Base-by-base conservation (phyloP, 192 early-diverging fungal species). In the Coemansia reversa region DNA sequence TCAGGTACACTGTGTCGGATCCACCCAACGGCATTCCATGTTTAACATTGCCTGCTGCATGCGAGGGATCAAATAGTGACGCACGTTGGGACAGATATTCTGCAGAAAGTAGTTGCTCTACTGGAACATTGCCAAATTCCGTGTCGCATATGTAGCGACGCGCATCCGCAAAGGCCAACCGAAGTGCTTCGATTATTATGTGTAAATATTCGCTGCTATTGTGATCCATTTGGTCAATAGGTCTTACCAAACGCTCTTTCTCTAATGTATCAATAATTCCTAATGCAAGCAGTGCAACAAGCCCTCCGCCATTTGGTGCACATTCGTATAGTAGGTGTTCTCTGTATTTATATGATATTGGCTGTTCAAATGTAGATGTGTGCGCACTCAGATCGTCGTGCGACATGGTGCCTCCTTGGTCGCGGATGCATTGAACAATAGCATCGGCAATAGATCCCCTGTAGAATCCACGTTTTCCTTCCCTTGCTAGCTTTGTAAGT, bases 141-240 rank as follows among this genome's bases (percentile, higher is more conserved):
- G 89, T 90, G 65, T 93, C 91, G 27, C 85, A 74, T 12, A 93
- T 84, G 65, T 82, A 86, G 49, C 73, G 73, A 35, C 77, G 77
- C n/a, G 84, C 77, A 64, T 93, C 92, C 2, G 88, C 89, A 86
- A 93, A 93, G 5, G 90, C 89, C n/a, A 92, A 56, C 0, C 89
- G 75, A 55, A 92, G 67, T 14, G 81, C 79, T 62, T 92, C 90
- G 22, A 90, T 90, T 1, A 92, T 18, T 12, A 82, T 57, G 58
- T 93, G 90, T 20, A 92, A 58, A 63, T 91, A 90, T 33, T 74
- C 79, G 25, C 82, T 74, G 20, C 85, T 79, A 50, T 86, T 86
- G 62, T 85, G 86, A 5, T 72, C 72, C 53, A 87, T 55, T 23
- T 73, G 54, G 11, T 20, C 63, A 22, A 90, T 69, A 12, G 74